Percentiles rank a stretch among this genome's conserved stretches.
Conservation (phyloP, 306 rosid species). For the Lathyrus aphaca region DNA sequence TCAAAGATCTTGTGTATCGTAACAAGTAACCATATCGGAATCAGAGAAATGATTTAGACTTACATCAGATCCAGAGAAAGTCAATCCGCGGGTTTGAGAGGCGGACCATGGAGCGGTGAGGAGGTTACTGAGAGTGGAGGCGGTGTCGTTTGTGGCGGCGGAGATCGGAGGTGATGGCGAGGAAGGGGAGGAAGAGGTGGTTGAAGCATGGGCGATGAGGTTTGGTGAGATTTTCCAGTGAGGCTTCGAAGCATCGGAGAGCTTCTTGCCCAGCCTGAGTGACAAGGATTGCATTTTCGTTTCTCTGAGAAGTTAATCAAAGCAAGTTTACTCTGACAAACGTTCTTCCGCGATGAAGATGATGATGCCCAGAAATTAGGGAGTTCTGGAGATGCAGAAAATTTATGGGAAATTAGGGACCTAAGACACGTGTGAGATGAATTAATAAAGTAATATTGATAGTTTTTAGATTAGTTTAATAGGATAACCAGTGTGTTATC, state of each 20-base stretch:
- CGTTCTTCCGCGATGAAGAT: constrained; percentile 1
- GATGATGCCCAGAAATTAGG: background rate
- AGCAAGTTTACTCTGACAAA: background rate
- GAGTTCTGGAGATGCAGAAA: background rate
- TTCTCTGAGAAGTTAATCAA: background rate
- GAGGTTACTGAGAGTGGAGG: constrained; percentile 29
- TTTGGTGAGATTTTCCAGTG: constrained; percentile 44
- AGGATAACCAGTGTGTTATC: too few relatives aligned
- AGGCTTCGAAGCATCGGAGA: constrained; percentile 39
- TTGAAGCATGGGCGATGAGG: constrained; percentile 27
- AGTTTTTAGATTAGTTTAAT: too few relatives aligned
- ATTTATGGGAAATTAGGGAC: background rate
- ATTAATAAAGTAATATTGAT: background rate
- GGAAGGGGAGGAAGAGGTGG: constrained; percentile 37
- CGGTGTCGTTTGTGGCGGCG: constrained; percentile 20
- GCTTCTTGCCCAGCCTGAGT: constrained; percentile 49
- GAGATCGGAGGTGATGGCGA: constrained; percentile 40
- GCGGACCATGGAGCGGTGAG: constrained; percentile 62
- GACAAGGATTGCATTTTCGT: constrained; percentile 41
- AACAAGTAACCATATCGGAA: background rate
- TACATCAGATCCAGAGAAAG: constrained; percentile 71
- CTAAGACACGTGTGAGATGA: constrained; percentile 15
- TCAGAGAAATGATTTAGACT: constrained; percentile 13
- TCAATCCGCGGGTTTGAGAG: constrained; percentile 64
- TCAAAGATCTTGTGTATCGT: background rate